phyloP scores from a whole-genome alignment of 106 monocot genomes.

The Dendrobium officinale region DNA sequence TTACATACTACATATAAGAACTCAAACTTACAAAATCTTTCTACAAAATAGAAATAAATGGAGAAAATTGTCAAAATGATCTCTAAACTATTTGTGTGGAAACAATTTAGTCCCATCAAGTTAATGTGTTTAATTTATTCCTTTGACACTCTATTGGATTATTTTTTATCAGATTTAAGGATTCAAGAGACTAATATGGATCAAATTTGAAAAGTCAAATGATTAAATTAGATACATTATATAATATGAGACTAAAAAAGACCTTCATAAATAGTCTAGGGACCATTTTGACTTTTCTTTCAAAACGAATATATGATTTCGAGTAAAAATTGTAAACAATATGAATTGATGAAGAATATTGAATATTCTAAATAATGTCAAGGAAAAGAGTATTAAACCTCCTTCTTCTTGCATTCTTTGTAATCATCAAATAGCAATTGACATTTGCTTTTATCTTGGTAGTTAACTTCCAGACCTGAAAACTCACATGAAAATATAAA shows the following conservation, averaged over 20 bases:
- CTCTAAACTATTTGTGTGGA: too few relatives aligned
- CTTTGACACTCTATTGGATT: too few relatives aligned
- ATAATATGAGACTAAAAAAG: too few relatives aligned
- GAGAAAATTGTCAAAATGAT: too few relatives aligned
- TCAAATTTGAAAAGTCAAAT: too few relatives aligned
- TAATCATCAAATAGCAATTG: conserved; percentile 88
- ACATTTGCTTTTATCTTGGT: conserved; percentile 76
- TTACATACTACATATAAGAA: not conserved
- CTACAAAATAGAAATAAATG: not conserved
- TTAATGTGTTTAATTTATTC: too few relatives aligned
- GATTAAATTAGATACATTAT: too few relatives aligned
- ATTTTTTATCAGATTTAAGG: too few relatives aligned
- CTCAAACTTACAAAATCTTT: not conserved
- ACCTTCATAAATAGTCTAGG: too few relatives aligned
- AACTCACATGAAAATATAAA: not conserved
- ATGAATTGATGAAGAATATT: conserved; percentile 4
- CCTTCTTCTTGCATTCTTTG: conserved; percentile 96
- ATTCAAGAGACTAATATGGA: too few relatives aligned
- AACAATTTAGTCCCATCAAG: too few relatives aligned
- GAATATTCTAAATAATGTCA: not conserved
- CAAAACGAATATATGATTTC: not conserved
- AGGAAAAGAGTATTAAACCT: conserved; percentile 32
- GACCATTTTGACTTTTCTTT: too few relatives aligned
- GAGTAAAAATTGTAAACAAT: not conserved
- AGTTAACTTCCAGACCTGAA: conserved; percentile 65